phyloP scores from a whole-genome alignment of 768 basidiomycete species.

The Hericium coralloides region DNA sequence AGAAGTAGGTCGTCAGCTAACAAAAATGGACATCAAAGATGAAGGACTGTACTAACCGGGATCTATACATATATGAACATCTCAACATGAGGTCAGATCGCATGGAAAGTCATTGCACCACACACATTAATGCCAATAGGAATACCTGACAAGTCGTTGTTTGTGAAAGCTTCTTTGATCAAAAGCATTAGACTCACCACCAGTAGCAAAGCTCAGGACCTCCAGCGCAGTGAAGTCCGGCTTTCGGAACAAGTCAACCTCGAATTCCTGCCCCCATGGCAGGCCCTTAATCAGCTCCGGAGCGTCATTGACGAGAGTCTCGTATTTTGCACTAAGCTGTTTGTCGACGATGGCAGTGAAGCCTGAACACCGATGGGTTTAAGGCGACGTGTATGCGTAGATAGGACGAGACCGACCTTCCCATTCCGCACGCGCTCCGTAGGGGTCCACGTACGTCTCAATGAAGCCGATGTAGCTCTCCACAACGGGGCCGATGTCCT shows the following conservation, averaged over 20 bases:
- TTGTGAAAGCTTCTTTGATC: no score
- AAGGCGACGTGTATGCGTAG: no score
- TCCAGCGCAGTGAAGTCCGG: conserved; percentile 87
- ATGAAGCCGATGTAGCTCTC: conserved; percentile 85
- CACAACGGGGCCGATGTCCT: conserved; percentile 79
- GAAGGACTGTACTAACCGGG: not conserved
- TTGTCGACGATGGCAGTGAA: conserved; percentile 89
- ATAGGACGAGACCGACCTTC: conserved; percentile 42
- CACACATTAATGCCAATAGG: conserved; percentile 79
- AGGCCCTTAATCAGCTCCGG: conserved; percentile 71
- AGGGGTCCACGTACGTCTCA: conserved; percentile 78
- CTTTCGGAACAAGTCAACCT: conserved; percentile 59
- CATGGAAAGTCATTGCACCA: not conserved
- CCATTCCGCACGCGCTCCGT: conserved; percentile 89
- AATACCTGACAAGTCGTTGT: conserved; percentile 39
- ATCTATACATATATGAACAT: conserved; percentile 1
- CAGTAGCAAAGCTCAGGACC: conserved; percentile 74
- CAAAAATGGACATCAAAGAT: not conserved
- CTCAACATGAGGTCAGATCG: not conserved
- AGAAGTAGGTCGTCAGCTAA: not conserved
- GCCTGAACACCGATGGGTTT: conserved; percentile 32
- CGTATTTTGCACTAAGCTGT: conserved; percentile 73
- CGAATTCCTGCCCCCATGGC: conserved; percentile 60
- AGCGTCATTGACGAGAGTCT: conserved; percentile 65
- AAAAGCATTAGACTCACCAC: conserved; percentile 36